These are phyloP conservation scores for Mimosa bimucronata DNA, from an alignment of 306 rosid genomes.

Conservation along the genomic window DNA sequence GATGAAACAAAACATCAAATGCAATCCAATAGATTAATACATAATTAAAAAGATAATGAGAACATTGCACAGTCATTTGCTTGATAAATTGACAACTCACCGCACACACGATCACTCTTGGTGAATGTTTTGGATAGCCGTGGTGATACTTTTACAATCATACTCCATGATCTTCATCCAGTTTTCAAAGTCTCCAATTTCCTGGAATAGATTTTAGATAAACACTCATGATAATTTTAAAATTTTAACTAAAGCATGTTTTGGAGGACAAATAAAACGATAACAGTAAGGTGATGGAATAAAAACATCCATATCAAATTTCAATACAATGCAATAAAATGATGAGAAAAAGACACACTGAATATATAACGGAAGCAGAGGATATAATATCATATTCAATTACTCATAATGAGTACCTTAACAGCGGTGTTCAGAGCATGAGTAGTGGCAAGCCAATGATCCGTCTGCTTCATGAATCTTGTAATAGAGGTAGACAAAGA, in stretches of 20 bases:
- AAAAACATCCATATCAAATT: neutral
- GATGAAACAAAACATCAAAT: slow-evolving; percentile 6
- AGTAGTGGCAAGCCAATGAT: slow-evolving; percentile 86
- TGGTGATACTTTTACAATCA: slow-evolving; percentile 64
- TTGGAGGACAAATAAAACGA: slow-evolving; percentile 3
- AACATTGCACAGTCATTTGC: slow-evolving; percentile 33
- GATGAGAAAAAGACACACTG: neutral
- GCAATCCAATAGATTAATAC: slow-evolving; percentile 21
- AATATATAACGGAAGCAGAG: neutral
- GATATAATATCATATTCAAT: neutral
- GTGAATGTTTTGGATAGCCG: slow-evolving; percentile 67
- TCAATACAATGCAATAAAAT: neutral
- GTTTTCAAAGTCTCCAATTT: slow-evolving; percentile 77
- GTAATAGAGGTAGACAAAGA: slow-evolving; percentile 60
- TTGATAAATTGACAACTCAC: slow-evolving; percentile 30
- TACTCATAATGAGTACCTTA: slow-evolving; percentile 49
- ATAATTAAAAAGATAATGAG: slow-evolving; percentile 29
- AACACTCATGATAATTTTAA: slow-evolving; percentile 6
- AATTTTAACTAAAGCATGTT: slow-evolving; percentile 2
- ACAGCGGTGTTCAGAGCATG: slow-evolving; percentile 76
- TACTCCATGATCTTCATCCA: slow-evolving; percentile 71
- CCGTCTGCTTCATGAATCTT: slow-evolving; percentile 77
- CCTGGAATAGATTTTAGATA: slow-evolving; percentile 39
- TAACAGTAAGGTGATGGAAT: neutral
- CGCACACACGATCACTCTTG: slow-evolving; percentile 47